These are phyloP conservation scores for Chalciporus pseudorubinellus DNA, from an alignment of 768 basidiomycete species.

Conservation along the genomic window DNA sequence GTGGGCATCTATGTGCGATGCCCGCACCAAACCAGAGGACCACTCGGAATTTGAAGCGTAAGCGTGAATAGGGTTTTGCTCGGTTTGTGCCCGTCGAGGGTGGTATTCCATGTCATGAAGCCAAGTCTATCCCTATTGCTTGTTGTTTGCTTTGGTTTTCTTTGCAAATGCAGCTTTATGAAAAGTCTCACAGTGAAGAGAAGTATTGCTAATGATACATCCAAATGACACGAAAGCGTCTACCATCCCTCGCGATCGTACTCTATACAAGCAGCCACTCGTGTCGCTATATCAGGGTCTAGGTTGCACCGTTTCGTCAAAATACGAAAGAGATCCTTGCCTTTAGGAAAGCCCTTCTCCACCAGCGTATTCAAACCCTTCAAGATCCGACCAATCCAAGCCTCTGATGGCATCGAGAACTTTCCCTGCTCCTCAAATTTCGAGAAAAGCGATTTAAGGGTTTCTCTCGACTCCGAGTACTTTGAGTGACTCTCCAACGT, in stretches of 20 bases:
- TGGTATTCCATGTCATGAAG: neutral
- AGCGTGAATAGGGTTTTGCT: constrained; percentile 34
- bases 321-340: constrained; percentile 23
- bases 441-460: constrained; percentile 19
- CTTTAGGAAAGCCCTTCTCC: constrained; percentile 18
- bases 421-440: constrained; percentile 27
- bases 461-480: constrained; percentile 29
- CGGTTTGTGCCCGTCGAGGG: neutral
- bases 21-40: constrained; percentile 30
- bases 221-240: neutral
- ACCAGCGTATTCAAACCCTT: constrained; percentile 22
- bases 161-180: too few relatives aligned
- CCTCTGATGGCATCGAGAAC: constrained; percentile 30
- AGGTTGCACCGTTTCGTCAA: constrained; percentile 29
- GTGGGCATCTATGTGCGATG: constrained; percentile 51
- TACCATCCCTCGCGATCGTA: constrained; percentile 6
- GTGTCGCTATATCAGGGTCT: constrained; percentile 21
- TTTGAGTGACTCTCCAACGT: constrained; percentile 24
- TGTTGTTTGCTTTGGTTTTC: neutral
- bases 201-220: neutral
- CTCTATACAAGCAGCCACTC: constrained; percentile 22
- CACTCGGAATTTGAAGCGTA: constrained; percentile 53
- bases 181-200: too few relatives aligned
- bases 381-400: constrained; percentile 25
- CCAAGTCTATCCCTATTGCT: neutral